A percentile compares a stretch with the other conserved stretches of the same genome.
These are phyloP conservation scores for Fusarium robinianum DNA, from an alignment of 2,329 filamentous ascomycete species.

Conservation along the genomic window DNA sequence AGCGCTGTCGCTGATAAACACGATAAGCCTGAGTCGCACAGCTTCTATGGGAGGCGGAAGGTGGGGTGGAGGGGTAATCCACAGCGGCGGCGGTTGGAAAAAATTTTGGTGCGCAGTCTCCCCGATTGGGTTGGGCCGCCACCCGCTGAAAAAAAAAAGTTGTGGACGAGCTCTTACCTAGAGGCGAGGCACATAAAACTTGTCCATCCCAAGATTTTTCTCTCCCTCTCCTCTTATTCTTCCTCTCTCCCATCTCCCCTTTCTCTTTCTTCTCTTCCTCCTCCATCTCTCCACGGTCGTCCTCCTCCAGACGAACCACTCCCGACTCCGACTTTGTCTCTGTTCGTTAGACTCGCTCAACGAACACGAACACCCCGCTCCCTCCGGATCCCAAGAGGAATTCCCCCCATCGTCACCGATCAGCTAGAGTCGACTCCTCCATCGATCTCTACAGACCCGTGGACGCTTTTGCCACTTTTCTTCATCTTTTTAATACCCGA, in stretches of 20 bases:
- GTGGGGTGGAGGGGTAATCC: slow-evolving; percentile 35
- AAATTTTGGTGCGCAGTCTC: slow-evolving; percentile 29
- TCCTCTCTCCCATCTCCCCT: slow-evolving; percentile 37
- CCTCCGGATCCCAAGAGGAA: slow-evolving; percentile 40
- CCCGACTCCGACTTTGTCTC: slow-evolving; percentile 30
- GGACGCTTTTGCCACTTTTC: slow-evolving; percentile 26
- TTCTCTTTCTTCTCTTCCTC: slow-evolving; percentile 43
- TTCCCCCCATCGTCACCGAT: slow-evolving; percentile 42
- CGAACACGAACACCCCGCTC: slow-evolving; percentile 42
- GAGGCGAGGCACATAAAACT: slow-evolving; percentile 43
- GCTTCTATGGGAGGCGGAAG: slow-evolving; percentile 22
- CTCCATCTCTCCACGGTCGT: slow-evolving; percentile 46
- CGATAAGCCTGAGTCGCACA: slow-evolving; percentile 42
- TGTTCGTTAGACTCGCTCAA: slow-evolving; percentile 44
- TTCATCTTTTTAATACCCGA: slow-evolving; percentile 34
- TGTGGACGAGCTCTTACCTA: slow-evolving; percentile 38
- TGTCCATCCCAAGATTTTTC: slow-evolving; percentile 36
- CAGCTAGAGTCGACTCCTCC: slow-evolving; percentile 50
- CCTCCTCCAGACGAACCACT: slow-evolving; percentile 50
- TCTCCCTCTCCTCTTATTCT: slow-evolving; percentile 38
- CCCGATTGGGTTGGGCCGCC: slow-evolving; percentile 11
- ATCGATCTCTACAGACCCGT: slow-evolving; percentile 42
- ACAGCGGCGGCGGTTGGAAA: slow-evolving; percentile 22
- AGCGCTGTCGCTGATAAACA: slow-evolving; percentile 35
- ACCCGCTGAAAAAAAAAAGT: slow-evolving; percentile 36